Base-by-base conservation (phyloP, 306 rosid genomes). In the Pyrus pyrifolia region DNA sequence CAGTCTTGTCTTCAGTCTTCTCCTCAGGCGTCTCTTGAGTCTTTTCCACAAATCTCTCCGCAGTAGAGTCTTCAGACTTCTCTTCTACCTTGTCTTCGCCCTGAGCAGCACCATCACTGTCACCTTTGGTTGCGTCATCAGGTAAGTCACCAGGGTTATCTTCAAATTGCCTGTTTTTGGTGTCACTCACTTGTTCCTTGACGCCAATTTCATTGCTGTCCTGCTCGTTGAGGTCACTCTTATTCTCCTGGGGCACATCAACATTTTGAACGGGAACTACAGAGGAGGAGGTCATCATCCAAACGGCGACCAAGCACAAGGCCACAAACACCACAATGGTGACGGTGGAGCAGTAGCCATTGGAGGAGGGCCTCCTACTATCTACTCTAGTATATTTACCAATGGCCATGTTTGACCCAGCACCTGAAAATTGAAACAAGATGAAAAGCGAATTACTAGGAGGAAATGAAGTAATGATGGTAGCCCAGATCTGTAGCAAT, bases 221-320 rank as follows among this genome's bases (percentile, higher is more conserved):
- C 30, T 53, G 82, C 57, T 79, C 88, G 73, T 80, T 81, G 35
- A 85, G 86, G 68, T 76, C 92, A 72, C 68, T 79, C 78, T 90
- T 92, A 73, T 51, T 89, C 73, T 82, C 93, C 81, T 63, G 77
- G 70, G 89, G 57, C 52, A 86, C 85, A 72, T 89, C 98, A 11
- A 74, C 90, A 75, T 90, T 90, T 78, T 89, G 95, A 64, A 64
- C 91, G 4, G 97, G 96, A 76, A 86, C 97, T 46, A 86, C 90
- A 19, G 97, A 89, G 11, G 96, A 91, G 0, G 98, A 95, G 18
- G 96, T 90, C 91, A 95, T 84, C 97, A 95, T 92, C 98, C 98
- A 95, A 79, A 92, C 72, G 59, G 97, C 98, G 57, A 90, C 94
- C 90, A 95, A 84, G 70, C 93, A 90, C 80, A 95, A 78, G 22